Base-by-base conservation (phyloP, 192 early-diverging fungal species). In the Ramicandelaber brevisporus region DNA sequence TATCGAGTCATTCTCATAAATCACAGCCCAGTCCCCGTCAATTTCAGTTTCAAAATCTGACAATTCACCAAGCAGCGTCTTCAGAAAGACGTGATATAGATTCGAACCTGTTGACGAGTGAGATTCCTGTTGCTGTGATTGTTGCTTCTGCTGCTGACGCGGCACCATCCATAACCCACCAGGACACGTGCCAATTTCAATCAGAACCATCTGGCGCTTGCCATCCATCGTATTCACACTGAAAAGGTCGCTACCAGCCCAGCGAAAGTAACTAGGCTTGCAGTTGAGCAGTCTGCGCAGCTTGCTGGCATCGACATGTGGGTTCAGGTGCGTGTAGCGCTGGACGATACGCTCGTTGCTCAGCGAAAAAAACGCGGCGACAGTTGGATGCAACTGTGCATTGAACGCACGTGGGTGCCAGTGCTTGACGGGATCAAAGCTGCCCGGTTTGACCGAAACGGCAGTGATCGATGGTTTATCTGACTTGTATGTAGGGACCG, bases 151-250 rank as follows among this genome's bases (percentile, higher is more conserved):
- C n/a, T n/a, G n/a, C n/a, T n/a, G n/a, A n/a, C n/a, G n/a, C n/a
- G n/a, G n/a, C n/a, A n/a, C n/a, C n/a, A n/a, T n/a, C n/a, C n/a
- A n/a, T n/a, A n/a, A n/a, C 14, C 81, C 81, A n/a, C 72, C 76
- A 2, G 81, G 81, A 34, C 81, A 85, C 24, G 78, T 79, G 46
- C 82, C 82, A 21, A 78, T 86, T 41, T 86, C 81, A 15, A 86
- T 69, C 22, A 86, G 65, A 48, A 86, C 78, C 81, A 86, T 86
- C 48, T 86, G 81, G 21, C 77, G 68, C 37, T 78, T 71, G 8
- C 81, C 81, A 26, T 48, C 58, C 4, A 68, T 55, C 9, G 78
- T 86, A 1, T 75, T 81, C 20, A 81, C 69, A 54, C 80, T 78
- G 55, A 86, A 82, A 18, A 86, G 50, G 54, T 86, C 81, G 2